A percentile compares a stretch with the other conserved stretches of the same genome.
Conservation (phyloP, 2,329 filamentous ascomycete species). For the Pestalotiopsis sp. region DNA sequence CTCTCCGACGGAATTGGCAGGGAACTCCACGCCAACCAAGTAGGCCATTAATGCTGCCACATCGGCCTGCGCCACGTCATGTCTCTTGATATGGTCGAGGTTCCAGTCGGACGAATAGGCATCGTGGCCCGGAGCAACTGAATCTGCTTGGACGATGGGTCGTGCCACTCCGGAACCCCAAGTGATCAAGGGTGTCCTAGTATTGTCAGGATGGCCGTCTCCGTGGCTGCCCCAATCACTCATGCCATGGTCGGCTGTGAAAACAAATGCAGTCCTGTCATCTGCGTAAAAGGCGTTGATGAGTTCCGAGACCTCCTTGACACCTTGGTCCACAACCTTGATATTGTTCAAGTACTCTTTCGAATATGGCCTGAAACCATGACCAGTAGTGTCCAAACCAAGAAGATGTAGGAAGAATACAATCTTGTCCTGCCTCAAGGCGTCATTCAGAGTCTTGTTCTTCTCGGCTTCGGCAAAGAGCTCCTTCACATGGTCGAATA, state of each 20-base stretch:
- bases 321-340: constrained; percentile 88
- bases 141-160: constrained; percentile 61
- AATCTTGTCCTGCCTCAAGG: constrained; percentile 78
- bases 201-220: constrained; percentile 96
- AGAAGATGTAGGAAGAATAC: constrained; percentile 96
- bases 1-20: constrained; percentile 94
- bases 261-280: constrained; percentile 88
- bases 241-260: constrained; percentile 98
- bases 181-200: constrained; percentile 85
- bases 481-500: constrained; percentile 90
- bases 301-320: constrained; percentile 79
- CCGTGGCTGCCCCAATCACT: constrained; percentile 99
- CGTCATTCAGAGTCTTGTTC: constrained; percentile 74
- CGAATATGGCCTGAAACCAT: constrained; percentile 86
- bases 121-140: constrained; percentile 78
- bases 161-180: constrained; percentile 92
- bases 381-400: constrained; percentile 88
- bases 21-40: constrained; percentile 83
- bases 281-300: constrained; percentile 86
- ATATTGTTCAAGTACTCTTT: constrained; percentile 95
- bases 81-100: constrained; percentile 76
- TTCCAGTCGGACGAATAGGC: constrained; percentile 91
- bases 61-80: constrained; percentile 94
- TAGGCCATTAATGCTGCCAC: constrained; percentile 96
- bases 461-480: constrained; percentile 80